Conservation (phyloP, 805 yeast species). For the Nakazawaea siamensis region DNA sequence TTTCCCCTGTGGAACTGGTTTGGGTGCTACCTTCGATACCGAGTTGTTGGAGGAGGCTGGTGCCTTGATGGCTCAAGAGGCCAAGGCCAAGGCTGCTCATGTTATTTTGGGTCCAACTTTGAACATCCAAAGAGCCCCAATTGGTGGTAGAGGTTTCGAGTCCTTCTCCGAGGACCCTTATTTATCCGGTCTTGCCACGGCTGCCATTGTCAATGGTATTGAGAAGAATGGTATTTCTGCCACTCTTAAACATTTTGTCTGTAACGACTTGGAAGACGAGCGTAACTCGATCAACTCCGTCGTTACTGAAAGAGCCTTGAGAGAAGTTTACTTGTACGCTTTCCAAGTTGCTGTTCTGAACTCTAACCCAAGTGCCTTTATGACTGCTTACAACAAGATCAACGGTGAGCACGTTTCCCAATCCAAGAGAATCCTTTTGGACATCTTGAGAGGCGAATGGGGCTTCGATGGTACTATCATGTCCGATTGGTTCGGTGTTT, state of each 20-base stretch:
- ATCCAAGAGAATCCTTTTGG: slow-evolving; percentile 30
- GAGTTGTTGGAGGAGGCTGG: slow-evolving; percentile 31
- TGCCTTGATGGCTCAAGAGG: slow-evolving; percentile 33
- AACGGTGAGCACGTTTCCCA: slow-evolving; percentile 55
- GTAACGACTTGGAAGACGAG: slow-evolving; percentile 56
- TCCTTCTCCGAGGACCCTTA: slow-evolving; percentile 35
- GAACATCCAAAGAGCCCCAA: slow-evolving; percentile 34
- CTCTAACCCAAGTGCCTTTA: slow-evolving; percentile 43
- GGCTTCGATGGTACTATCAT: slow-evolving; percentile 45
- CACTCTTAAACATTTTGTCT: slow-evolving; percentile 53
- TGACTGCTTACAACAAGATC: slow-evolving; percentile 58
- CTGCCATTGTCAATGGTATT: slow-evolving; percentile 45
- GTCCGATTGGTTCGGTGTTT: slow-evolving; percentile 62
- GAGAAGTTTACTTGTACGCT: slow-evolving; percentile 58
- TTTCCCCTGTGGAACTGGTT: slow-evolving; percentile 37
- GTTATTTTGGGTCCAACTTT: slow-evolving; percentile 26
- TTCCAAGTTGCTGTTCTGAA: slow-evolving; percentile 51
- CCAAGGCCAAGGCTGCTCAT: slow-evolving; percentile 34
- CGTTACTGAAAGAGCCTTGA: slow-evolving; percentile 50
- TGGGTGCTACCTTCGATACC: slow-evolving; percentile 36
- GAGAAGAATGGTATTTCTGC: slow-evolving; percentile 44
- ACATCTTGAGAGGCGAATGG: slow-evolving; percentile 49
- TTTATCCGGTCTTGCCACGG: slow-evolving; percentile 36
- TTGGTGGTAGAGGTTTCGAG: slow-evolving; percentile 38
- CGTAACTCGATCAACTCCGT: slow-evolving; percentile 39